phyloP scores from a whole-genome alignment of 176 grass and related monocot genomes.

The Oryza brachyantha region DNA sequence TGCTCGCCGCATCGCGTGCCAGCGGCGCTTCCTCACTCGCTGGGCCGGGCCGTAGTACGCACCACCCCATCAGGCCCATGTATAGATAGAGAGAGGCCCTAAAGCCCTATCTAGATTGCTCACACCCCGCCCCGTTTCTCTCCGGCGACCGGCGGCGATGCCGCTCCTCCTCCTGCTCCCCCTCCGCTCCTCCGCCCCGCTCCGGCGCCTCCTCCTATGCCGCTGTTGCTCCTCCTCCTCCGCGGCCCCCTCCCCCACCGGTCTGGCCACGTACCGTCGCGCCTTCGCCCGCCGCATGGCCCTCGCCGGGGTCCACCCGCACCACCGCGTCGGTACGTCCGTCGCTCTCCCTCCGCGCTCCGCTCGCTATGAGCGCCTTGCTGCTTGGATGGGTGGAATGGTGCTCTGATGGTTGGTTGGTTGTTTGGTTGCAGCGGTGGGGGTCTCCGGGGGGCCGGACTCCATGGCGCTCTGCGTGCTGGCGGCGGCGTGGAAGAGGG shows the following conservation, averaged over 20 bases:
- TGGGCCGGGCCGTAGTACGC: too few species aligned
- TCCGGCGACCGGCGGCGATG: too few species aligned
- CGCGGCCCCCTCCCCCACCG: neutral
- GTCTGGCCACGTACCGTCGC: conserved; percentile 45
- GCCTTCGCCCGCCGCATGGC: conserved; percentile 72
- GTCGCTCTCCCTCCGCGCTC: too few species aligned
- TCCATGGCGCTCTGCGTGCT: conserved; percentile 89
- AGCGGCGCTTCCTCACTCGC: too few species aligned
- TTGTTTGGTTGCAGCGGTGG: conserved; percentile 50
- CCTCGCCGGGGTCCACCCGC: conserved; percentile 76
- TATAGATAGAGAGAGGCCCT: neutral
- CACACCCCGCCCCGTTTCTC: too few species aligned
- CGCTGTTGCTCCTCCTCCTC: conserved; percentile 21
- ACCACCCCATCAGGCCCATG: too few species aligned
- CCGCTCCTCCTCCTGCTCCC: conserved; percentile 37
- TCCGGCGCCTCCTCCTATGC: conserved; percentile 51
- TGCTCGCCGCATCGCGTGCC: too few species aligned
- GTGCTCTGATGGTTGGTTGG: neutral
- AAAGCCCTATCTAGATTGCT: neutral
- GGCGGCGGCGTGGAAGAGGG: conserved; percentile 67
- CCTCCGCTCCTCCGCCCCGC: neutral
- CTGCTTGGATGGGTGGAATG: neutral
- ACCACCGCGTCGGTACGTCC: conserved; percentile 66
- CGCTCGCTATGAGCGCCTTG: too few species aligned
- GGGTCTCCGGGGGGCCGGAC: conserved; percentile 89